phyloP scores from a whole-genome alignment of 805 yeast species.

The Dipodascus albidus region DNA sequence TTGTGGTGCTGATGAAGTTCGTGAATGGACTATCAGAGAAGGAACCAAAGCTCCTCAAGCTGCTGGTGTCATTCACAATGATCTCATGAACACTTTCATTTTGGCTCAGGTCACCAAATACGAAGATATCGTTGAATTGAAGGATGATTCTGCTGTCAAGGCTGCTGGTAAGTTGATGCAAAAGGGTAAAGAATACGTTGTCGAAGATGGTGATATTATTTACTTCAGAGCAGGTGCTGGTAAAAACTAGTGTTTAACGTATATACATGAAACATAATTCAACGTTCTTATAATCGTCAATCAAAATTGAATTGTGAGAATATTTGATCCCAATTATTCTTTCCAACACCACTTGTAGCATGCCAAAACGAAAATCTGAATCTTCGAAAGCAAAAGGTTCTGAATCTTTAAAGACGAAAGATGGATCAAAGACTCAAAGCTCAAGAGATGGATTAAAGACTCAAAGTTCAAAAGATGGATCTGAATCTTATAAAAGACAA shows the following conservation, averaged over 20 bases:
- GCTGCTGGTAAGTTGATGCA: slow-evolving; percentile 80
- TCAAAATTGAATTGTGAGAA: too few relatives aligned
- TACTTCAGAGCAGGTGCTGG: slow-evolving; percentile 93
- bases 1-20: slow-evolving; percentile 90
- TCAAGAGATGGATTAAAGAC: too few relatives aligned
- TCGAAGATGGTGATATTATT: slow-evolving; percentile 89
- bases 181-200: slow-evolving; percentile 92
- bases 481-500: too few relatives aligned
- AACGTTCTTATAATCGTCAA: too few relatives aligned
- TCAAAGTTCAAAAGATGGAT: too few relatives aligned
- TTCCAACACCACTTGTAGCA: too few relatives aligned
- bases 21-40: slow-evolving; percentile 94
- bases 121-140: slow-evolving; percentile 57
- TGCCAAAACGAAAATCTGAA: too few relatives aligned
- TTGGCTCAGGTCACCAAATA: slow-evolving; percentile 88
- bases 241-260: slow-evolving; percentile 39
- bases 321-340: too few relatives aligned
- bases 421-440: too few relatives aligned
- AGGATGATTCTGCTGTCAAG: slow-evolving; percentile 71
- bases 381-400: too few relatives aligned
- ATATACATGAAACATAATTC: too few relatives aligned
- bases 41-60: slow-evolving; percentile 97
- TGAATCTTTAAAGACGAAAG: too few relatives aligned
- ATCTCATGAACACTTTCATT: slow-evolving; percentile 88
- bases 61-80: slow-evolving; percentile 96